Percentiles rank a stretch among this genome's conserved stretches.
Conservation (phyloP, 2,329 filamentous ascomycete species). For the Aspergillus novofumigatus region DNA sequence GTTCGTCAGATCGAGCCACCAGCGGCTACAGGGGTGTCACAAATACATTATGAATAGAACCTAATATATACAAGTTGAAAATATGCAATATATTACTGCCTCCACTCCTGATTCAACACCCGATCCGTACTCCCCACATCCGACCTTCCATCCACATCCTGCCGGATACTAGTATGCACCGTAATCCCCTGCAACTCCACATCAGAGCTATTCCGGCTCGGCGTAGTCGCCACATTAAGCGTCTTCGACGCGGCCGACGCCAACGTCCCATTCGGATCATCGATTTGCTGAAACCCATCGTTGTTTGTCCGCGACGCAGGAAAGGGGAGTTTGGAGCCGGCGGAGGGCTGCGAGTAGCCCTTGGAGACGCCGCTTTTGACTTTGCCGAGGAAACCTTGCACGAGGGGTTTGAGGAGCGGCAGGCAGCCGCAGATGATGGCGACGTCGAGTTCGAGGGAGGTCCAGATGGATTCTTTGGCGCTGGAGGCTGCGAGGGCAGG, state of each 20-base stretch:
- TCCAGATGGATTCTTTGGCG: slow-evolving; percentile 19
- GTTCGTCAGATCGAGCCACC: too few species aligned
- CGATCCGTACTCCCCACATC: too few species aligned
- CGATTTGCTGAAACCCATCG: slow-evolving; percentile 8
- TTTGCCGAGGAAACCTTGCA: slow-evolving; percentile 9
- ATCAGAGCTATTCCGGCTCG: slow-evolving; percentile 1
- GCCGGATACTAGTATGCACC: neutral
- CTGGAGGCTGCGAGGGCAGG: slow-evolving; percentile 10
- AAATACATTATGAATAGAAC: too few species aligned
- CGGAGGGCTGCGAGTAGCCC: neutral
- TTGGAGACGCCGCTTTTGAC: slow-evolving; percentile 5
- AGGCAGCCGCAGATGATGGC: slow-evolving; percentile 20
- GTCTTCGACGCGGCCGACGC: too few species aligned
- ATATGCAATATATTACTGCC: too few species aligned
- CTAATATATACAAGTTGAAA: too few species aligned
- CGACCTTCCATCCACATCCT: too few species aligned
- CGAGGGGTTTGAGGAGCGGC: slow-evolving; percentile 14
- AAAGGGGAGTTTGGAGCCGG: slow-evolving; percentile 5
- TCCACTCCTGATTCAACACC: too few species aligned
- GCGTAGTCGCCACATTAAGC: neutral
- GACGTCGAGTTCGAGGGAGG: slow-evolving; percentile 17
- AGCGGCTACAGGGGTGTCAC: too few species aligned
- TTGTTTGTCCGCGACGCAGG: neutral
- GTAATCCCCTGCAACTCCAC: slow-evolving; percentile 7
- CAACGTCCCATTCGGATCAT: neutral